A percentile compares a stretch with the other conserved stretches of the same genome.
Evolutionary conservation across 2,329 filamentous ascomycete genomes (phyloP).

Genomic region (Corynespora cassiicola): DNA sequence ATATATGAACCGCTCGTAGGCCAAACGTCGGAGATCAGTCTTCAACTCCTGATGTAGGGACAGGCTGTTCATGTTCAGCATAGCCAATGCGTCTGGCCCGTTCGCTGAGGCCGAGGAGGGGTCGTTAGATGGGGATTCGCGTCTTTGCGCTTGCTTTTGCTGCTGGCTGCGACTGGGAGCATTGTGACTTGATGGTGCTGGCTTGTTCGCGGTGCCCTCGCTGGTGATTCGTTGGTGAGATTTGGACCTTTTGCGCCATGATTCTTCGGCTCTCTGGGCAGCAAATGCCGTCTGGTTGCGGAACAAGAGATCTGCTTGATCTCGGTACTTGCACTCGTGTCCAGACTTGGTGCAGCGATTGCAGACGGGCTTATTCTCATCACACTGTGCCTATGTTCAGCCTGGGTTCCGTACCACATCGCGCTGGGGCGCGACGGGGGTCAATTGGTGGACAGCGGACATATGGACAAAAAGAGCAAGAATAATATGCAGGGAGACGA

Average conservation of each 20-base stretch:
- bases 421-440: too few relatives aligned
- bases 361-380: constrained; percentile 38
- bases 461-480: neutral
- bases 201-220: constrained; percentile 15
- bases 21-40: constrained; percentile 27
- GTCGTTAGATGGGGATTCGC: too few relatives aligned
- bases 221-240: constrained; percentile 25
- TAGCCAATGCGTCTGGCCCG: too few relatives aligned
- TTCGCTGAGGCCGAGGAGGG: too few relatives aligned
- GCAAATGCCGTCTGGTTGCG: constrained; percentile 41
- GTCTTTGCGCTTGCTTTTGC: neutral
- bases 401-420: too few relatives aligned
- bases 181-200: constrained; percentile 16
- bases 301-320: constrained; percentile 39
- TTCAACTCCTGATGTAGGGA: constrained; percentile 15
- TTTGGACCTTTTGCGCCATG: constrained; percentile 41
- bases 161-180: constrained; percentile 16
- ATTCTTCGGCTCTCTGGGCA: constrained; percentile 40
- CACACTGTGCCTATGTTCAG: constrained; percentile 30
- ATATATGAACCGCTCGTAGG: constrained; percentile 40
- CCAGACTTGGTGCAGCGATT: constrained; percentile 34
- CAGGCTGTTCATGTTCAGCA: constrained; percentile 17
- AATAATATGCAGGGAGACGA: neutral
- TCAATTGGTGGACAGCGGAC: neutral
- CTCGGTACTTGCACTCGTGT: constrained; percentile 40